Evolutionary conservation across 371 early-diverging fungal genomes (phyloP), one percentile per base, ranked within the genome.

Genomic region (Cladochytrium tenue): DNA sequence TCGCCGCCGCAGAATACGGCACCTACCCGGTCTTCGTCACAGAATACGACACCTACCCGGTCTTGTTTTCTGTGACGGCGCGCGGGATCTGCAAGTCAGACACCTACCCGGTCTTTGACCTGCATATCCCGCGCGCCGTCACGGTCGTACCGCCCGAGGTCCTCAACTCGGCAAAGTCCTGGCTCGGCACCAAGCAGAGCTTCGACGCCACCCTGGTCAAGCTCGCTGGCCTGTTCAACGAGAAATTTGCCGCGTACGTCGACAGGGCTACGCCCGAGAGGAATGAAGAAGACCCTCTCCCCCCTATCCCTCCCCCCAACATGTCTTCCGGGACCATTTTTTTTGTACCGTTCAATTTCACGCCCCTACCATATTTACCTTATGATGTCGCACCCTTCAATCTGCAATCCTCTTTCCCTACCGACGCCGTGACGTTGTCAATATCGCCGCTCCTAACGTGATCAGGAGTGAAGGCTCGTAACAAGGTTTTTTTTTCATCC

Each of bases 161-260:
- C 33, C 80, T 97, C 60, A 88, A 97, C 80, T 97, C 98, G 30
- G 81, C 84, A 65, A 86, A 84, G 75, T 88, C 93, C 56, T 97
- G 97, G 97, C 67, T 79, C 60, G 92, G 92, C 32, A 77, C 88
- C 51, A 34, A 76, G 27, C 81, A 78, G 20, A 87, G 88, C 63
- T 95, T 83, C 79, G 66, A 64, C 1, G 76, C 66, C n/a, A 90
- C 93, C 13, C 76, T 92, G 51, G 65, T 78, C 58, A 90, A 89
- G 74, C 88, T 97, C 43, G 97, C 91, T 33, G 63, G 69, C 32
- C 88, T 95, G 70, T 97, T 97, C 78, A 80, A 81, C 61, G 88
- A 91, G 10, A 96, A 97, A 87, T 97, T 97, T 79, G 84, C 89
- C 76, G 82, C 81, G 56, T 97, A 90, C 75, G 88, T 88, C 55